Percentiles rank a stretch among this genome's conserved stretches.
These are phyloP conservation scores for Suhomyces tanzawaensis DNA, from an alignment of 805 yeast genomes.

Conservation along the genomic window DNA sequence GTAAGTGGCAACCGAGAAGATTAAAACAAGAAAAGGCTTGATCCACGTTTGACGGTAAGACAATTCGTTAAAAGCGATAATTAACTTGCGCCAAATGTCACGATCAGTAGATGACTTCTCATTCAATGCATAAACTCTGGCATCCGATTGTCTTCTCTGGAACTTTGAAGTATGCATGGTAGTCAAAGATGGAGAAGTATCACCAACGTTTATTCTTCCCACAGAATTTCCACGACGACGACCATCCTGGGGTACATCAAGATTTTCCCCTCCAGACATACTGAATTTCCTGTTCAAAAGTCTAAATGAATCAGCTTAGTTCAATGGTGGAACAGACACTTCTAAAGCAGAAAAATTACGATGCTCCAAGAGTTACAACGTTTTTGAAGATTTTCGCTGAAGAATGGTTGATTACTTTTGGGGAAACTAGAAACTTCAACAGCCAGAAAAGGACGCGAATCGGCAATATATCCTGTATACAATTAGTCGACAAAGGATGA, in stretches of 20 bases:
- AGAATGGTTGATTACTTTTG: no score
- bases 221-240: constrained; percentile 64
- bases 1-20: constrained; percentile 42
- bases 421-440: no score
- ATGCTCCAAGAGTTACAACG: no score
- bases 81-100: constrained; percentile 56
- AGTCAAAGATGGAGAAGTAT: constrained; percentile 64
- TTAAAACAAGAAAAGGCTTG: constrained; percentile 53
- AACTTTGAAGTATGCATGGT: constrained; percentile 56
- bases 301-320: background rate
- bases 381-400: no score
- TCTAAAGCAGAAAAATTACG: background rate
- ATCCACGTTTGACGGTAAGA: constrained; percentile 69
- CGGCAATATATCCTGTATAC: no score
- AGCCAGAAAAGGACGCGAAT: no score
- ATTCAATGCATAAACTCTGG: constrained; percentile 31
- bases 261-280: constrained; percentile 3
- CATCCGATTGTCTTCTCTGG: constrained; percentile 32
- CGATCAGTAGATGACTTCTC: constrained; percentile 36
- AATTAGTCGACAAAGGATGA: no score
- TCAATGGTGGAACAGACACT: no score
- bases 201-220: constrained; percentile 75
- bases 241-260: constrained; percentile 7
- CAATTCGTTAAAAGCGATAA: constrained; percentile 58
- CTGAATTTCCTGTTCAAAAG: no score